Evolutionary conservation across 306 rosid species (phyloP).

Genomic region (Trifolium pratense): DNA sequence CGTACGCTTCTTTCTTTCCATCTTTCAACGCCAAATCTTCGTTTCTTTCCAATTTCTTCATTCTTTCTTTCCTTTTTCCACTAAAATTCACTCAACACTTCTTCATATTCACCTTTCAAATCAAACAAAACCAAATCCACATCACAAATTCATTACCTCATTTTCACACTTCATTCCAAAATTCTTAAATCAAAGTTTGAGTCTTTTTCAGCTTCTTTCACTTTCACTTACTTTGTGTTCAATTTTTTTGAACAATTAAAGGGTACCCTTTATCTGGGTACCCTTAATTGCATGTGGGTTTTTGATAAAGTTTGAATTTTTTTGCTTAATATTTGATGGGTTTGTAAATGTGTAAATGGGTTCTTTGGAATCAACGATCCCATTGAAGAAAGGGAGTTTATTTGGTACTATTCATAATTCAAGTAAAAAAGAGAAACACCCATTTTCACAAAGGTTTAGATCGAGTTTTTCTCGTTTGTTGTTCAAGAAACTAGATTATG

Average conservation of each 20-base stretch:
- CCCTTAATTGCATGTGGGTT: constrained; percentile 37
- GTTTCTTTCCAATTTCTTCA: neutral
- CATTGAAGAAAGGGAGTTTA: constrained; percentile 72
- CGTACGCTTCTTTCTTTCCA: constrained; percentile 27
- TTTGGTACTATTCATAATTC: constrained; percentile 51
- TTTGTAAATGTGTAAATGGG: constrained; percentile 68
- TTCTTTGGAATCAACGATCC: constrained; percentile 71
- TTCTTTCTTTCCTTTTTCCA: neutral
- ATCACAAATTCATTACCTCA: constrained; percentile 35
- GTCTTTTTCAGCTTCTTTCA: constrained; percentile 34
- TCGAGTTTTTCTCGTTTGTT: constrained; percentile 86
- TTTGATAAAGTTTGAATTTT: constrained; percentile 41
- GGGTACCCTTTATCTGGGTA: constrained; percentile 29
- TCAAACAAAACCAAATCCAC: constrained; percentile 43
- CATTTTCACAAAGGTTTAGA: constrained; percentile 80
- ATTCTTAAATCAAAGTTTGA: constrained; percentile 10
- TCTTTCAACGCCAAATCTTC: constrained; percentile 38
- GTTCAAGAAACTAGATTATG: constrained; percentile 77
- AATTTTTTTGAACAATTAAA: constrained; percentile 28
- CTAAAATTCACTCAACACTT: constrained; percentile 29
- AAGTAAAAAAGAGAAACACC: constrained; percentile 58
- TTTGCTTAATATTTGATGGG: constrained; percentile 56
- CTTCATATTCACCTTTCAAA: neutral
- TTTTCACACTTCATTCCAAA: neutral
- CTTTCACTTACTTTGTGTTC: neutral